phyloP scores from a whole-genome alignment of 2,329 filamentous ascomycete species.

The Fusarium brachygibbosum region DNA sequence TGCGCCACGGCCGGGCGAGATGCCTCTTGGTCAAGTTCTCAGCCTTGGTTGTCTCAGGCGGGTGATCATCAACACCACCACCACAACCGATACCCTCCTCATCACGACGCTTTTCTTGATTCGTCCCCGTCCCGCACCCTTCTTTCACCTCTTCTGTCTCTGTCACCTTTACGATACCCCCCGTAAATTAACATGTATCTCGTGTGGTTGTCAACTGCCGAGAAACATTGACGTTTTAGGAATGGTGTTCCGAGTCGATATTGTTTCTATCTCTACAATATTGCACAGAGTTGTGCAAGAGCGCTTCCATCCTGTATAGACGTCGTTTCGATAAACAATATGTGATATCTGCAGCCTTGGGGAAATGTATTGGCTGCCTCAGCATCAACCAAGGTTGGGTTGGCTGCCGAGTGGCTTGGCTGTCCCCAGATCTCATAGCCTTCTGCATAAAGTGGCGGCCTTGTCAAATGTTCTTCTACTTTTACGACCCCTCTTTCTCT shows the following conservation, averaged over 20 bases:
- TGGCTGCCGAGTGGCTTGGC: constrained; percentile 40
- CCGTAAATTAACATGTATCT: constrained; percentile 11
- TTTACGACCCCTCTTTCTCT: constrained; percentile 33
- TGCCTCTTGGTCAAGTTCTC: constrained; percentile 33
- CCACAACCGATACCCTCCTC: constrained; percentile 37
- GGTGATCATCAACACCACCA: constrained; percentile 47
- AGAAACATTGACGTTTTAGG: constrained; percentile 23
- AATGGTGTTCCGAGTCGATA: not conserved
- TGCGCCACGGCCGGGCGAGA: constrained; percentile 37
- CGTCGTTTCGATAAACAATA: constrained; percentile 8
- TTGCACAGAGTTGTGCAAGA: not conserved
- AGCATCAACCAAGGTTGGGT: constrained; percentile 5
- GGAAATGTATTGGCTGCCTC: constrained; percentile 23
- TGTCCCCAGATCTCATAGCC: constrained; percentile 41
- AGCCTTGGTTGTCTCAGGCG: constrained; percentile 48
- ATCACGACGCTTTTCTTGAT: constrained; percentile 39
- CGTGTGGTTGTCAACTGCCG: constrained; percentile 42
- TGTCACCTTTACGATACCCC: constrained; percentile 25
- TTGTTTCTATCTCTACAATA: not conserved
- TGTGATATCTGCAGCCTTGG: constrained; percentile 19
- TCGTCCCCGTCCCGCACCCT: constrained; percentile 40
- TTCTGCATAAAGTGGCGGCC: constrained; percentile 37
- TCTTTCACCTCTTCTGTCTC: constrained; percentile 12
- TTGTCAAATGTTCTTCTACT: constrained; percentile 39
- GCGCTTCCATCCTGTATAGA: constrained; percentile 2